Evolutionary conservation across 2,329 filamentous ascomycete species (phyloP), one percentile per base, ranked within the genome.

Genomic region (Phialemoniopsis sp.): DNA sequence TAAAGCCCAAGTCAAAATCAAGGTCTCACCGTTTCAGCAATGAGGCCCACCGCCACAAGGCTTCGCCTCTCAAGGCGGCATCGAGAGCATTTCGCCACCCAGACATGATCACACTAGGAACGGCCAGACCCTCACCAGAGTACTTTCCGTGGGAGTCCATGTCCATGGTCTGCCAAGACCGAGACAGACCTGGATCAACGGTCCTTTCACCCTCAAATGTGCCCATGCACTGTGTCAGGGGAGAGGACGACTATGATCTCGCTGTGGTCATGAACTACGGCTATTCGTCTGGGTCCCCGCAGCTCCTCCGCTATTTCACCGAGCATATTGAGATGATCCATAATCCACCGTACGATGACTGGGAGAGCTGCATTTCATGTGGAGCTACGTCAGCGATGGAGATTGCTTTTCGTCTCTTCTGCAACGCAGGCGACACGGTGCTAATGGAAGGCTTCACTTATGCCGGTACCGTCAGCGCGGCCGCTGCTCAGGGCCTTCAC

Each of bases 271-370:
- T 88, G 52, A 88, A 89, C 57, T 89, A 89, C 56, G 82, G 82
- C n/a, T 80, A 86, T 56, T 78, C 82, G 4, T 73, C 75, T 34
- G 85, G 85, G n/a, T 73, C 82, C 19, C 78, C 82, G 3, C 85
- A 87, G 54, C 60, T 88, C 41, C 62, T 89, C 32, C 75, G 85
- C 32, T 89, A 78, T 58, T 62, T 89, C 34, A 85, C 83, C 1
- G 85, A 89, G 61, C 85, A 89, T 57, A 86, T 82, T 0, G 84
- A 89, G 57, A 71, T 89, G 47, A 76, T 87, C 10, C 83, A 87
- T 58, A 72, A 80, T 46, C 85, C 85, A 18, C 82, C 80, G 1
- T 89, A 88, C 56, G 67, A 73, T 26, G 83, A 89, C 56, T 89
- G 85, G 85, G 70, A 76, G 48, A 84, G 81, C 51, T 76, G 73